Base-by-base conservation (phyloP, 225 moss, liverwort and hornwort genomes). In the Takakia lepidozioides region DNA sequence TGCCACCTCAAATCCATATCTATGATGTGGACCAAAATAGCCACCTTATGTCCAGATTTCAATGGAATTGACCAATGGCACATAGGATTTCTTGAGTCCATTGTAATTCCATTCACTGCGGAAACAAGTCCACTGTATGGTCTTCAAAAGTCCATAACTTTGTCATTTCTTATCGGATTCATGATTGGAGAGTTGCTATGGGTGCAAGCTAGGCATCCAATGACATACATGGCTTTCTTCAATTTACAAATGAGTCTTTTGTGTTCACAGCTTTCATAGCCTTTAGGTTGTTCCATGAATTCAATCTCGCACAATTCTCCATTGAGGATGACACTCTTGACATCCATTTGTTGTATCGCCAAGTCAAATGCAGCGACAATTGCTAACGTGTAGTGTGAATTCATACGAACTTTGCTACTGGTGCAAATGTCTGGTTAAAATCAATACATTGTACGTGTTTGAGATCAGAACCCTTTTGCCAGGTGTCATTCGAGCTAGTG, bases 281-380 rank as follows among this genome's bases (percentile, higher is more conserved):
- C 38, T 20, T 38, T 13, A 0, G 37, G 20, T 2, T 54, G 37
- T 2, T 13, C 3, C 39, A 38, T 54, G 54, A 10, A 54, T 16
- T 20, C 22, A 14, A 29, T 39, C 15, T 25, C 21, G 3, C 10
- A 5, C 2, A 38, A 8, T 4, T 19, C 38, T 30, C 51, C 3
- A 18, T 51, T 29, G 0, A 51, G 8, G 19, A 32, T 29, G 7
- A 17, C 29, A 10, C 17, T 30, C 29, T 51, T 51, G 3, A 51
- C 8, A 29, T 51, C 51, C 28, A 29, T 30, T 22, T 29, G 28
- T 2, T 51, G 51, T 8, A 32, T 30, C 23, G 29, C 51, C n/a
- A 29, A 8, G 22, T 51, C 51, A 2, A 30, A 10, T 10, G 17
- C 10, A 8, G 3, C 29, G 29, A 15, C 28, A 8, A 51, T 11